Evolutionary conservation across 257 asterid genomes (phyloP), one percentile per base, ranked within the genome.

Genomic region (Gynochthodes officinalis): DNA sequence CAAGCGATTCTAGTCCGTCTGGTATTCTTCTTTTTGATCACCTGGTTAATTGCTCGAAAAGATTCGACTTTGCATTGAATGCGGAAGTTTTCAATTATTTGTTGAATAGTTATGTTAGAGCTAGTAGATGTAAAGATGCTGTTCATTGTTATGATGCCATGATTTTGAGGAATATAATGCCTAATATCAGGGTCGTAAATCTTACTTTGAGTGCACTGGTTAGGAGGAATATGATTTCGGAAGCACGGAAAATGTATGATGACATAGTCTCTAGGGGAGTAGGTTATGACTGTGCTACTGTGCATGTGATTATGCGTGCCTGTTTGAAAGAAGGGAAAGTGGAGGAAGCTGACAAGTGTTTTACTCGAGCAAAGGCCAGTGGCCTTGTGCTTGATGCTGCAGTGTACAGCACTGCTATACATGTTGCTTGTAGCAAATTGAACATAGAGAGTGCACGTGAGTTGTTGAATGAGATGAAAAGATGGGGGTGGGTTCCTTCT

Each of bases 381-480:
- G 90, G 83, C n/a, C 58, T 89, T 35, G 71, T 73, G 79, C 91
- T 87, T 44, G 87, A 81, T 53, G 75, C 77, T 16, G 81, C 59
- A 5, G 79, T 82, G 49, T 94, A 91, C 72, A 64, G 64, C 69
- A 60, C 84, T 63, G 92, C 96, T 62, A 60, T 89, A 69, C 79
- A 81, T 37, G 82, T 86, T 73, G 87, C 89, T 67, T 89, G 97
- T 81, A 71, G 68, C 80, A 81, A 79, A 69, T 77, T 77, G 64
- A 82, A 89, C 25, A 30, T 59, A 37, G 40, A 48, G 28, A 74
- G 48, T 18, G 97, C 93, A 1, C 66, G 73, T 65, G 77, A 73
- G 40, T 81, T 91, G 88, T 73, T 91, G 87, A 80, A 71, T 72
- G 93, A 89, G 88, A 87, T 93, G 91, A 87, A 88, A 84, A 81